Conservation (phyloP, 495 filamentous ascomycete species). For the Penicilliopsis zonata region DNA sequence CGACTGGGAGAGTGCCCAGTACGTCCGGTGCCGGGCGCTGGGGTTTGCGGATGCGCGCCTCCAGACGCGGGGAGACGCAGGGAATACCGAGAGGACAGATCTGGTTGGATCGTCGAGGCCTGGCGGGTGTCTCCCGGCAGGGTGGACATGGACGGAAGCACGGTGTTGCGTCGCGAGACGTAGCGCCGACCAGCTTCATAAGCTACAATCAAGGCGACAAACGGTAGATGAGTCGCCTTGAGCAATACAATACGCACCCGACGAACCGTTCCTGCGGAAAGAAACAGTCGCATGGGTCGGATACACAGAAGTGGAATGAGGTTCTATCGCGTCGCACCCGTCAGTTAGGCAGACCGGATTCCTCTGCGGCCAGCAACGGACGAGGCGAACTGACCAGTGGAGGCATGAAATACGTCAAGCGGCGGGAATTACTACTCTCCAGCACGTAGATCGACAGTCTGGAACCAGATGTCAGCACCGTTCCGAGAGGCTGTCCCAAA, state of each 20-base stretch:
- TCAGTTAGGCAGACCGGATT: too few species aligned
- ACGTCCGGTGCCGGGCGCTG: slow-evolving; percentile 10
- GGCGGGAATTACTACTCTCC: slow-evolving; percentile 61
- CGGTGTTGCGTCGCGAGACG: slow-evolving; percentile 14
- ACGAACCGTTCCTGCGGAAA: slow-evolving; percentile 61
- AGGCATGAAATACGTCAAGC: slow-evolving; percentile 71
- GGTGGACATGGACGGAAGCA: slow-evolving; percentile 11
- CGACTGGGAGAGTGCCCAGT: slow-evolving; percentile 9
- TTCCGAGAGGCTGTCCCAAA: slow-evolving; percentile 1
- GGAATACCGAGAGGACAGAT: slow-evolving; percentile 18
- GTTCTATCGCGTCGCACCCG: slow-evolving; percentile 45
- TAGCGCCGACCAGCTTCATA: slow-evolving; percentile 39
- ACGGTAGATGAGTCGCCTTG: slow-evolving; percentile 56
- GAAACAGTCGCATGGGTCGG: slow-evolving; percentile 67
- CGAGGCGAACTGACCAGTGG: slow-evolving; percentile 34
- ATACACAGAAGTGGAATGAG: slow-evolving; percentile 73
- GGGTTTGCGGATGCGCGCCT: slow-evolving; percentile 8
- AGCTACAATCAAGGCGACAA: slow-evolving; percentile 47
- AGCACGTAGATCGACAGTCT: slow-evolving; percentile 59
- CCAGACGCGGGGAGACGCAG: slow-evolving; percentile 16
- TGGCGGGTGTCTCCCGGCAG: slow-evolving; percentile 11
- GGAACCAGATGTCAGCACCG: slow-evolving; percentile 6
- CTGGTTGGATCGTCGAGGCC: slow-evolving; percentile 14
- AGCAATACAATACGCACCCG: slow-evolving; percentile 65
- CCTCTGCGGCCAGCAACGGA: too few species aligned